Percentiles rank a stretch among this genome's conserved stretches.
Conservation (phyloP, 2,329 filamentous ascomycete species). For the Trichoderma sp. region DNA sequence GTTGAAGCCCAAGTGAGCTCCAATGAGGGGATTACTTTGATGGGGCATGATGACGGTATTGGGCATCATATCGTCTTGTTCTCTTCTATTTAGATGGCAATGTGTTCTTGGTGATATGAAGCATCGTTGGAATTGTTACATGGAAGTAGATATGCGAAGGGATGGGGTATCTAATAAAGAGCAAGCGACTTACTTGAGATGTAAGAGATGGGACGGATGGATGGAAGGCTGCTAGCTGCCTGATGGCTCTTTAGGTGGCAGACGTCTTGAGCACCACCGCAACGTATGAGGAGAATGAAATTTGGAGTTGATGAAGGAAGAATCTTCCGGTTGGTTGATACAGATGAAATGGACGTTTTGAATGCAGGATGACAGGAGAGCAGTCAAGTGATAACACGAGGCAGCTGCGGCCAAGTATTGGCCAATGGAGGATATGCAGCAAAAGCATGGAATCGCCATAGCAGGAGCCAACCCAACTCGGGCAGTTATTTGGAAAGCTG, state of each 20-base stretch:
- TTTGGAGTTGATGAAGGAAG: not conserved
- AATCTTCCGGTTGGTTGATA: not conserved
- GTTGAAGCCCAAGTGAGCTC: not conserved
- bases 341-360: not conserved
- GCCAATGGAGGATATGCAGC: conserved; percentile 32
- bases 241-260: not conserved
- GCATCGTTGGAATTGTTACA: not conserved
- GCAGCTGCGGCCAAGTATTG: conserved; percentile 9
- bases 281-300: not conserved
- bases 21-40: not conserved
- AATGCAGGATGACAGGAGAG: conserved; percentile 10
- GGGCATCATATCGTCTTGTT: not conserved
- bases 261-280: too few species aligned
- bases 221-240: not conserved
- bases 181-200: not conserved
- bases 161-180: not conserved
- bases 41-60: not conserved
- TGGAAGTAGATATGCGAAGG: not conserved
- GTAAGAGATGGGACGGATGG: not conserved
- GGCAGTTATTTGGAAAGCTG: conserved; percentile 13
- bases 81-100: not conserved
- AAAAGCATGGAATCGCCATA: conserved; percentile 11
- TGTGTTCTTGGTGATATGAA: not conserved
- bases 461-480: not conserved
- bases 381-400: not conserved